Percentiles rank a stretch among this genome's conserved stretches.
Conservation (phyloP, 2,329 filamentous ascomycete species). For the Tolypocladium pustulatum region DNA sequence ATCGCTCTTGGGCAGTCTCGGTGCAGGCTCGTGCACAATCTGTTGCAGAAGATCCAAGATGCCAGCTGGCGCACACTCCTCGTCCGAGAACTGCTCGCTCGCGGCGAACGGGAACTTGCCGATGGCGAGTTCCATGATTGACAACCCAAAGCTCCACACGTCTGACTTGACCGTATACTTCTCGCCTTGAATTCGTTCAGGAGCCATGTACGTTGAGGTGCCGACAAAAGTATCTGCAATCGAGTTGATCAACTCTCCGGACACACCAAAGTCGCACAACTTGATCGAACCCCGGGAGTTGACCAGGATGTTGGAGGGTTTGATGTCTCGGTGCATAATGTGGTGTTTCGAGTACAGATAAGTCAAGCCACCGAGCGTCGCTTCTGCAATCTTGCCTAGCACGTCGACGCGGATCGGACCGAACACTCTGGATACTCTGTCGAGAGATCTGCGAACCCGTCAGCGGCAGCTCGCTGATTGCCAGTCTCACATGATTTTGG, state of each 20-base stretch:
- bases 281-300: conserved; percentile 94
- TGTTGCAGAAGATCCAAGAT: conserved; percentile 94
- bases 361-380: conserved; percentile 81
- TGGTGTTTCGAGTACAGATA: conserved; percentile 93
- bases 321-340: conserved; percentile 99
- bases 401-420: conserved; percentile 94
- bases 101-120: conserved; percentile 91
- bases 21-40: conserved; percentile 93
- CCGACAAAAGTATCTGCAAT: conserved; percentile 97
- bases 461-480: not conserved
- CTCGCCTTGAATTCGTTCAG: conserved; percentile 92
- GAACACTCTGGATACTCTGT: conserved; percentile 88
- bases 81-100: conserved; percentile 59
- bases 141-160: conserved; percentile 95
- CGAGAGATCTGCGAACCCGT: conserved; percentile 57
- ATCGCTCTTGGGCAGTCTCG: conserved; percentile 89
- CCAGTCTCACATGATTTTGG: not conserved
- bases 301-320: conserved; percentile 93
- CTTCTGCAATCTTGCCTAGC: conserved; percentile 93
- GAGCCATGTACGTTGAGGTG: conserved; percentile 98
- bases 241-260: conserved; percentile 93
- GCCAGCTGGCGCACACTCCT: conserved; percentile 76
- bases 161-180: conserved; percentile 97
- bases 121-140: conserved; percentile 94
- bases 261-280: conserved; percentile 97